Conservation (phyloP, 2,329 filamentous ascomycete genomes). For the Talaromyces funiculosus region DNA sequence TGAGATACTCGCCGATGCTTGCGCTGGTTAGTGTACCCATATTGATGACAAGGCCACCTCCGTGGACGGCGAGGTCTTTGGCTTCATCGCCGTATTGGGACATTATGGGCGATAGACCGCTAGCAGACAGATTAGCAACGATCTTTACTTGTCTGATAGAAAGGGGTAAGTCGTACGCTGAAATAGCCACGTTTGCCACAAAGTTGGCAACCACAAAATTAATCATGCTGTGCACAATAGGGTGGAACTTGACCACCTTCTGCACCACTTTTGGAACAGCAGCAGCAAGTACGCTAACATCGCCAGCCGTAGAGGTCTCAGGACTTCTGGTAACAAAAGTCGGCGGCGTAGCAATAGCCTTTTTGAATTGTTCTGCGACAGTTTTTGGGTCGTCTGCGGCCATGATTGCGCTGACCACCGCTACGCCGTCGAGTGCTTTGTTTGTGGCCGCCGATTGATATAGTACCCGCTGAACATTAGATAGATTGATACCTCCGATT, state of each 20-base stretch:
- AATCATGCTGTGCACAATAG: conserved; percentile 93
- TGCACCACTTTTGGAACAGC: conserved; percentile 49
- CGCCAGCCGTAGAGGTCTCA: conserved; percentile 22
- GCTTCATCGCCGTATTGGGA: conserved; percentile 81
- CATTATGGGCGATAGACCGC: conserved; percentile 89
- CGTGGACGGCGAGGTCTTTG: conserved; percentile 67
- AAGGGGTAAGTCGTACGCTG: conserved; percentile 44
- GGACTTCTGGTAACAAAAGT: conserved; percentile 25
- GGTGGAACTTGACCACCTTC: conserved; percentile 57
- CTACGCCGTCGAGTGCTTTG: conserved; percentile 71
- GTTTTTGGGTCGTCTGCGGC: conserved; percentile 61
- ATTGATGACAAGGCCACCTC: conserved; percentile 79
- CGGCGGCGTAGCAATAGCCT: conserved; percentile 45
- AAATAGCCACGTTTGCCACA: conserved; percentile 81
- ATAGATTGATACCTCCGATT: conserved; percentile 80
- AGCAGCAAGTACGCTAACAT: conserved; percentile 27
- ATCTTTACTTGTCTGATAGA: not conserved
- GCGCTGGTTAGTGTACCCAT: conserved; percentile 87
- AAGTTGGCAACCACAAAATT: conserved; percentile 95
- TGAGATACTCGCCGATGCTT: conserved; percentile 63
- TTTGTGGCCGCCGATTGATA: conserved; percentile 57
- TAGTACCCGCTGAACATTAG: conserved; percentile 68
- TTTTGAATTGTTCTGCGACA: conserved; percentile 56
- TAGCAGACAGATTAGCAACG: conserved; percentile 17
- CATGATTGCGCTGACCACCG: conserved; percentile 85